Conservation (phyloP, 805 yeast species). For the Starmerella apis region DNA sequence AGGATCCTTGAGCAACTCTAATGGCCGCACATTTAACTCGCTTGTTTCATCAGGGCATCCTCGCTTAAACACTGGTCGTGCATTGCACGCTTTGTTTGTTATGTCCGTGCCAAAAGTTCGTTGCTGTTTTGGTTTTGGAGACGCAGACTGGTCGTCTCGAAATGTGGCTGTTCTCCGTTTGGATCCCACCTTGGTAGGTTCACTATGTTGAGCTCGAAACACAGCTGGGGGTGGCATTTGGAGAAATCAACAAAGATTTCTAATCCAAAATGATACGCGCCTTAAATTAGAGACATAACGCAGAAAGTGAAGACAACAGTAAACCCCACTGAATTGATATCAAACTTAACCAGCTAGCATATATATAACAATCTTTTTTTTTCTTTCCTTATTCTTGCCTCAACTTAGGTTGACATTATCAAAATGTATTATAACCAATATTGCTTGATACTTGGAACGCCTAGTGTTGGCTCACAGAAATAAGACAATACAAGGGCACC, state of each 20-base stretch:
- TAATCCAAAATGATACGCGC: conserved; percentile 2
- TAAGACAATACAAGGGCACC: no score
- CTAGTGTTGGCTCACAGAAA: no score
- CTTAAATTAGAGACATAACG: no score
- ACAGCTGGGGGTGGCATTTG: not conserved
- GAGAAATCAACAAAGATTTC: not conserved
- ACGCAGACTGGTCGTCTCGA: not conserved
- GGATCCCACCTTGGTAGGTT: not conserved
- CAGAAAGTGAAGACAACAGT: no score
- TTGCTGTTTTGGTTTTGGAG: conserved; percentile 6
- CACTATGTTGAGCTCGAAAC: not conserved
- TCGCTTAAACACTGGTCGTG: conserved; percentile 2
- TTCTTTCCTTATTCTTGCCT: no score
- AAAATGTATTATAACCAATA: no score
- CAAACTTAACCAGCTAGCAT: no score
- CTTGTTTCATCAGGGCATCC: not conserved
- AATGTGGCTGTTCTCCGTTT: conserved; percentile 1
- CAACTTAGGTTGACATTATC: no score
- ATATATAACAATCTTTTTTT: no score
- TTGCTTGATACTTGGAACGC: no score
- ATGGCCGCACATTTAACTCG: not conserved
- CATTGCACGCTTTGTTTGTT: not conserved
- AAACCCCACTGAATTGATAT: no score
- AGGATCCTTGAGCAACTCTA: not conserved
- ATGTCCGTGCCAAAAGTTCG: conserved; percentile 9